Evolutionary conservation across 2,329 filamentous ascomycete species (phyloP), one percentile per base, ranked within the genome.

Genomic region (Raffaelea albimanens): DNA sequence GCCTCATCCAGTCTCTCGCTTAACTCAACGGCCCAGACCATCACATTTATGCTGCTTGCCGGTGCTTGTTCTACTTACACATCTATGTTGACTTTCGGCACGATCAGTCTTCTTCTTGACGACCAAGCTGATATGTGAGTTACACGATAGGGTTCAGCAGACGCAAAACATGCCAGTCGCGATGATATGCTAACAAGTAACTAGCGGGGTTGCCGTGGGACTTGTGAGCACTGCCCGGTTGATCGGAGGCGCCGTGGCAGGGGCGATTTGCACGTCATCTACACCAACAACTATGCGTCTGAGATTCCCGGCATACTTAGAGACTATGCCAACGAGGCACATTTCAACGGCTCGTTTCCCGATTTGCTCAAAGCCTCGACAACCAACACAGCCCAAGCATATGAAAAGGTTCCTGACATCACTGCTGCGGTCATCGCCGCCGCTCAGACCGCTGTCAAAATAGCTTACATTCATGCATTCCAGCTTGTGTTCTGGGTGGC

Each of bases 211-310:
- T 16, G 63, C 59, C 2, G 58, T 62, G 14, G 63, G 63, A 7
- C 52, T 65, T 8, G 57, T 58, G 19, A 57, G 58, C 36, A 66
- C 63, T 1, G 62, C 59, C 36, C 57, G 63, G 8, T 55, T 65
- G 2, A 57, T 66, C 21, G 59, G 59, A 16, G 63, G 63, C 21
- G 61, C 63, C 10, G 56, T 65, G 5, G 62, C 63, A 13, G 62
- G 58, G 2, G 62, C 61, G n/a, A 64, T 66, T 46, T 66, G 61
- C 55, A 62, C 59, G 2, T 57, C 11, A 60, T 65, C 38, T 56
- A 59, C 40, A 61, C 55, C 8, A 60, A 55, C 44, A 50, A 57
- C n/a, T 64, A 62, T 48, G 46, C 22, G n/a, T 41, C 49, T 40
- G 38, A 47, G 5, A 56, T 55, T 2, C 54, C 56, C 1, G 43